Percentiles rank a stretch among this genome's conserved stretches.
Conservation (phyloP, 306 rosid species). For the Geum urbanum region DNA sequence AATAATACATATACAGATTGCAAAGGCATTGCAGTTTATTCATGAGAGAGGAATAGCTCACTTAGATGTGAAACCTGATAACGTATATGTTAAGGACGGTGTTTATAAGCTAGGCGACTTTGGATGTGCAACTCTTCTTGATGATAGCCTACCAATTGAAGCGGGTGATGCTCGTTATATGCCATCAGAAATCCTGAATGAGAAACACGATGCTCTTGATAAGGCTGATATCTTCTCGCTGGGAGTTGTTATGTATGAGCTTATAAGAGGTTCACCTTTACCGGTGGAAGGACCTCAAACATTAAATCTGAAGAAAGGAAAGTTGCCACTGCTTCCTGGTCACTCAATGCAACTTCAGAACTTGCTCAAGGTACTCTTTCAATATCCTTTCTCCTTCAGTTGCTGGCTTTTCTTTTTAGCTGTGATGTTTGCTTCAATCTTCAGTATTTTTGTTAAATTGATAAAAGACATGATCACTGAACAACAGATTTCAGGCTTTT, state of each 20-base stretch:
- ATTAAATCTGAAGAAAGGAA: slow-evolving; percentile 66
- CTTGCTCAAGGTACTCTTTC: slow-evolving; percentile 65
- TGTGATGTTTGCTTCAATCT: neutral
- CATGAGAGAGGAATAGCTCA: slow-evolving; percentile 79
- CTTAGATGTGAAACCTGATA: slow-evolving; percentile 88
- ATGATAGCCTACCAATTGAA: slow-evolving; percentile 75
- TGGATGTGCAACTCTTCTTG: slow-evolving; percentile 87
- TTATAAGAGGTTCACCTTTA: slow-evolving; percentile 57
- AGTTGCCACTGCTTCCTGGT: slow-evolving; percentile 74
- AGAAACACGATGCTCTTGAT: slow-evolving; percentile 73
- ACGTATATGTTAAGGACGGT: slow-evolving; percentile 76
- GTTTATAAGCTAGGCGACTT: slow-evolving; percentile 96
- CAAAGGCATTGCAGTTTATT: slow-evolving; percentile 69
- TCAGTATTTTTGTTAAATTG: neutral
- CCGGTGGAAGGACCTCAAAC: slow-evolving; percentile 65
- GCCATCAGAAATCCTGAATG: slow-evolving; percentile 91
- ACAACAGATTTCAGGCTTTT: neutral
- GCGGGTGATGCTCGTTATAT: slow-evolving; percentile 96
- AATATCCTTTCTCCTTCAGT: neutral
- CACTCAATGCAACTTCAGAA: slow-evolving; percentile 85
- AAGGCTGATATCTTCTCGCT: slow-evolving; percentile 86
- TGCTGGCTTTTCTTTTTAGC: neutral
- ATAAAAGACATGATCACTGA: neutral
- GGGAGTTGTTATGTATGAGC: slow-evolving; percentile 74
- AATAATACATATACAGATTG: slow-evolving; percentile 41